Percentiles rank a stretch among this genome's conserved stretches.
Evolutionary conservation across 805 yeast genomes (phyloP).

Genomic region (Schwanniomyces yamadae): DNA sequence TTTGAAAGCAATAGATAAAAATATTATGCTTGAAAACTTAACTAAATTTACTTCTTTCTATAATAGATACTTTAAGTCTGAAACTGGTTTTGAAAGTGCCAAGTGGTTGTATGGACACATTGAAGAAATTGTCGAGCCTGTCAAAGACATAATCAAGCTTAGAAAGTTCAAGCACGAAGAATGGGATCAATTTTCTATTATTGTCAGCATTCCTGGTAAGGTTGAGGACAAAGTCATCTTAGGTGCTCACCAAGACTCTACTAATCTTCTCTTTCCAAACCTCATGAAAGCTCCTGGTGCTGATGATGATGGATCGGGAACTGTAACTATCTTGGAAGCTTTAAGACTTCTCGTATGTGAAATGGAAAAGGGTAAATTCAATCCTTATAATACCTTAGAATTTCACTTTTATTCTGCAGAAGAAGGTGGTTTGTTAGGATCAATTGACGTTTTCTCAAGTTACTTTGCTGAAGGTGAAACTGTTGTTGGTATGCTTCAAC

Average conservation of each 20-base stretch:
- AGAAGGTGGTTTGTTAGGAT: conserved; percentile 88
- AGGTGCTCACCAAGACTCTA: conserved; percentile 89
- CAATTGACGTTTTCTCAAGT: conserved; percentile 67
- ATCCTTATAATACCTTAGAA: conserved; percentile 74
- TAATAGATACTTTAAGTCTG: conserved; percentile 74
- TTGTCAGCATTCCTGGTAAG: conserved; percentile 61
- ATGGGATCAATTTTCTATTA: conserved; percentile 78
- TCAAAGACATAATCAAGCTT: conserved; percentile 31
- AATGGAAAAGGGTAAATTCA: conserved; percentile 32
- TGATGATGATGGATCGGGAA: conserved; percentile 92
- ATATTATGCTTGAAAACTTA: conserved; percentile 51
- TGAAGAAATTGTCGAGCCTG: conserved; percentile 33
- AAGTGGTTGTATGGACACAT: conserved; percentile 62
- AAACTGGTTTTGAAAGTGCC: conserved; percentile 68
- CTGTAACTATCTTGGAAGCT: conserved; percentile 74
- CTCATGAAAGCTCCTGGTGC: conserved; percentile 85
- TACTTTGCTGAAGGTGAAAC: conserved; percentile 46
- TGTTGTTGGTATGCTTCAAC: conserved; percentile 85
- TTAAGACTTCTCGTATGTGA: conserved; percentile 56
- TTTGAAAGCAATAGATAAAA: conserved; percentile 44
- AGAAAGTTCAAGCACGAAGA: conserved; percentile 55
- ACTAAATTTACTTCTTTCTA: conserved; percentile 65
- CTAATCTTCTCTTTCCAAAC: conserved; percentile 69
- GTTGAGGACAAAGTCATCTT: conserved; percentile 59
- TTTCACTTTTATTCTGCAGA: conserved; percentile 96